Percentiles rank a stretch among this genome's conserved stretches.
These are phyloP conservation scores for Zalaria obscura DNA, from an alignment of 2,329 filamentous ascomycete species.

Conservation along the genomic window DNA sequence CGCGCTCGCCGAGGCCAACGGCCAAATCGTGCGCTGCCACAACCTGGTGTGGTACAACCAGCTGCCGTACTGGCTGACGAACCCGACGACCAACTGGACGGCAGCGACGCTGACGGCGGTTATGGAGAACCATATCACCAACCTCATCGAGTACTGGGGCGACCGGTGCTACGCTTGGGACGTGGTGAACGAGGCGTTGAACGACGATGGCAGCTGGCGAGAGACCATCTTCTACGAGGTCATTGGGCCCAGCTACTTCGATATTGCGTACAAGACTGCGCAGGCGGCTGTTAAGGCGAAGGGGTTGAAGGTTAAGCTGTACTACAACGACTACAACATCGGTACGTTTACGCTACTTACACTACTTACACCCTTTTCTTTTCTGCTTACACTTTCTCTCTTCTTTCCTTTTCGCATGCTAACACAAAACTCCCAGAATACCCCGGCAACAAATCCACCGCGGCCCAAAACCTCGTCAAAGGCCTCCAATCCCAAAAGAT, in stretches of 20 bases:
- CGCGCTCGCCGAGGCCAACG: conserved; percentile 23
- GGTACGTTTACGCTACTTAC: conserved; percentile 10
- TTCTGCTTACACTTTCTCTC: no score
- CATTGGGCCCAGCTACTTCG: conserved; percentile 43
- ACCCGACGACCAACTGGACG: conserved; percentile 36
- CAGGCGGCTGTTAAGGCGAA: conserved; percentile 39
- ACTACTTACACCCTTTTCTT: conserved; percentile 35
- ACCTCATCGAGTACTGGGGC: conserved; percentile 43
- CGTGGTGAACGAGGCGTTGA: conserved; percentile 50
- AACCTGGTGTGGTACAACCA: conserved; percentile 42
- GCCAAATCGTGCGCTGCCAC: conserved; percentile 46
- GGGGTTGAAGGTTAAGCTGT: conserved; percentile 43
- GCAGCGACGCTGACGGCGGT: conserved; percentile 41
- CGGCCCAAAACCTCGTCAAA: conserved; percentile 20
- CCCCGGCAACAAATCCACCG: conserved; percentile 30
- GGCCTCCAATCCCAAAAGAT: conserved; percentile 22
- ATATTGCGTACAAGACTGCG: conserved; percentile 43
- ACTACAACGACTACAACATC: conserved; percentile 52
- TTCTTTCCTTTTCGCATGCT: no score
- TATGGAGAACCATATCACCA: conserved; percentile 46
- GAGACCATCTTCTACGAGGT: conserved; percentile 39
- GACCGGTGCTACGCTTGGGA: conserved; percentile 51
- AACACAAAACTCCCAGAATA: conserved; percentile 30
- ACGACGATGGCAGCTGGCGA: conserved; percentile 42
- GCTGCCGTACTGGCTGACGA: conserved; percentile 37